phyloP scores from a whole-genome alignment of 495 filamentous ascomycete genomes.

The Daldinia concentrica region DNA sequence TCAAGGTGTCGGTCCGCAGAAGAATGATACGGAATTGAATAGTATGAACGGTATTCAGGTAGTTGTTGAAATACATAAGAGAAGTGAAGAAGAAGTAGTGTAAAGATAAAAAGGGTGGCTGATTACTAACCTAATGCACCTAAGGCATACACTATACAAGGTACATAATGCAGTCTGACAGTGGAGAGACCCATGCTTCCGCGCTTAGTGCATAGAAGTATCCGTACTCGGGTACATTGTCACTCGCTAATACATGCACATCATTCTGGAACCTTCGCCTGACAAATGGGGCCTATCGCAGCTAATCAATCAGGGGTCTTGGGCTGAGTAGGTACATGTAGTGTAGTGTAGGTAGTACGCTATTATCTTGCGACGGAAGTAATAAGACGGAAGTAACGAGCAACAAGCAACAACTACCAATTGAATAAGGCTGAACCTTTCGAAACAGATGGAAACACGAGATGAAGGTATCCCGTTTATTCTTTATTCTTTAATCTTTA shows the following conservation, averaged over 20 bases:
- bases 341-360: too few species aligned
- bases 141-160: too few species aligned
- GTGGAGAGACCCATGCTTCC: neutral
- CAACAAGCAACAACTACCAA: too few species aligned
- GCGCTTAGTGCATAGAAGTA: too few species aligned
- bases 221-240: too few species aligned
- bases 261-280: conserved; percentile 38
- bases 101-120: too few species aligned
- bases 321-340: too few species aligned
- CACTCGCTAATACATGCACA: neutral
- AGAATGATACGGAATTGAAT: neutral
- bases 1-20: neutral
- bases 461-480: neutral
- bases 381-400: neutral
- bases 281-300: conserved; percentile 22
- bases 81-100: neutral
- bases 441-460: conserved; percentile 19
- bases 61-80: neutral
- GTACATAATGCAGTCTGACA: too few species aligned
- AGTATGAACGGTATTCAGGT: neutral
- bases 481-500: too few species aligned
- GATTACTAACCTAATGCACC: too few species aligned
- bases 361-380: conserved; percentile 7
- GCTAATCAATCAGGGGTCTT: neutral
- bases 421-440: conserved; percentile 7